phyloP scores from a whole-genome alignment of 805 yeast species.

The Wickerhamiella brachini region DNA sequence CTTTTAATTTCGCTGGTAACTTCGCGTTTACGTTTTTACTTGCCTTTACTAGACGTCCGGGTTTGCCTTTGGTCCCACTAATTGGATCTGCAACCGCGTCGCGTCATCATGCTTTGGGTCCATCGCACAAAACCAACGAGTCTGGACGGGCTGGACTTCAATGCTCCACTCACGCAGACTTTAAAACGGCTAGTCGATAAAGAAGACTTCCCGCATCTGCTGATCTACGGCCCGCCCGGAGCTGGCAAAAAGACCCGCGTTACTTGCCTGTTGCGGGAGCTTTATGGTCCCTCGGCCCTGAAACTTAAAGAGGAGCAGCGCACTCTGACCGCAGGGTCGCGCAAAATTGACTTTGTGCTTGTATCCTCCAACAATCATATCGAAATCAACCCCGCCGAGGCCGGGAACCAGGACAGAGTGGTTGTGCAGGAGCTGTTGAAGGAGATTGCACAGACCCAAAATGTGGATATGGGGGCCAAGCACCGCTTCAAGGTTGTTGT shows the following conservation, averaged over 20 bases:
- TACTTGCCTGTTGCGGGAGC: slow-evolving; percentile 58
- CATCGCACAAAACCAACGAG: slow-evolving; percentile 79
- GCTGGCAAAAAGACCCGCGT: slow-evolving; percentile 95
- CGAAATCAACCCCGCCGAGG: slow-evolving; percentile 92
- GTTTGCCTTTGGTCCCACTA: background rate
- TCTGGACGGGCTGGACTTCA: slow-evolving; percentile 52
- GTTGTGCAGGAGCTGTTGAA: slow-evolving; percentile 89
- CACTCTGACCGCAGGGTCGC: slow-evolving; percentile 53
- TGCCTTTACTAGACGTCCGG: background rate
- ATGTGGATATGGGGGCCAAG: slow-evolving; percentile 59
- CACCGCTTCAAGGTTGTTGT: slow-evolving; percentile 62
- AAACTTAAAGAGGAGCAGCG: slow-evolving; percentile 83
- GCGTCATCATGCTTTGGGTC: slow-evolving; percentile 61
- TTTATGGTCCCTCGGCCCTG: slow-evolving; percentile 74
- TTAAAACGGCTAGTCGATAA: slow-evolving; percentile 48
- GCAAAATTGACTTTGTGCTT: slow-evolving; percentile 81
- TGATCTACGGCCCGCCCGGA: slow-evolving; percentile 92
- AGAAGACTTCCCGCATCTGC: slow-evolving; percentile 85
- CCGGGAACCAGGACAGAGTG: slow-evolving; percentile 90
- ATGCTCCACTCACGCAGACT: slow-evolving; percentile 47
- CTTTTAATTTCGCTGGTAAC: background rate
- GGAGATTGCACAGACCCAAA: slow-evolving; percentile 90
- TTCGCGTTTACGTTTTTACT: background rate
- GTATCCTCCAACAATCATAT: slow-evolving; percentile 84
- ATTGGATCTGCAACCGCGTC: background rate